Conservation (phyloP, 1,284 basidiomycete species). For the Ceratobasidium sp. region DNA sequence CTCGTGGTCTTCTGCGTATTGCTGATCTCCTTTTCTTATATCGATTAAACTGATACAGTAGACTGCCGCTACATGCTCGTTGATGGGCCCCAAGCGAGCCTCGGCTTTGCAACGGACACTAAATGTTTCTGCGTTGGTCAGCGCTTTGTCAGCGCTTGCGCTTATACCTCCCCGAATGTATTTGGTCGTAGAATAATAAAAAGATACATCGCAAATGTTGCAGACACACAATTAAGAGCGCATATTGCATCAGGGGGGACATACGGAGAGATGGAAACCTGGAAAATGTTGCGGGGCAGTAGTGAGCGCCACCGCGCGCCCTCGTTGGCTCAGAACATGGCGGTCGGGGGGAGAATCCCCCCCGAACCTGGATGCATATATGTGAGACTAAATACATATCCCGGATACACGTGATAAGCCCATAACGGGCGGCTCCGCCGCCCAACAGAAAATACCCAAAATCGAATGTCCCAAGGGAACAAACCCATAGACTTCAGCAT, state of each 20-base stretch:
- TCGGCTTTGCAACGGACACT: slow-evolving; percentile 18
- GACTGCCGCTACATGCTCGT: slow-evolving; percentile 12
- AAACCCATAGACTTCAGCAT: slow-evolving; percentile 41
- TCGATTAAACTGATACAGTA: too few relatives aligned
- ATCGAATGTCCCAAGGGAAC: not conserved
- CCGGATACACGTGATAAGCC: too few relatives aligned
- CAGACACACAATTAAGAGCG: not conserved
- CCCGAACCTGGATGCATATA: too few relatives aligned
- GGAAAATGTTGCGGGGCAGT: too few relatives aligned
- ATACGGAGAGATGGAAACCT: not conserved
- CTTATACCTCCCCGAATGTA: not conserved
- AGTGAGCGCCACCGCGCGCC: too few relatives aligned
- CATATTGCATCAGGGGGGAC: not conserved
- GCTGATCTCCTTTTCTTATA: too few relatives aligned
- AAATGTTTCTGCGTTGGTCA: not conserved
- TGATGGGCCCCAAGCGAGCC: slow-evolving; percentile 12
- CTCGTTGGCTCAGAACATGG: too few relatives aligned
- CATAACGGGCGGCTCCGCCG: too few relatives aligned
- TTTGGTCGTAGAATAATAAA: not conserved
- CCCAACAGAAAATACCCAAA: too few relatives aligned
- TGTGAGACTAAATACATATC: too few relatives aligned
- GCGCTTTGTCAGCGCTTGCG: slow-evolving; percentile 16
- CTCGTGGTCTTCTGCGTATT: too few relatives aligned
- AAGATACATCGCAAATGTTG: not conserved
- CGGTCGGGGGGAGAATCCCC: too few relatives aligned